Percentiles rank a stretch among this genome's conserved stretches.
Evolutionary conservation across 2,329 filamentous ascomycete genomes (phyloP).

Genomic region (Monosporascus sp.): DNA sequence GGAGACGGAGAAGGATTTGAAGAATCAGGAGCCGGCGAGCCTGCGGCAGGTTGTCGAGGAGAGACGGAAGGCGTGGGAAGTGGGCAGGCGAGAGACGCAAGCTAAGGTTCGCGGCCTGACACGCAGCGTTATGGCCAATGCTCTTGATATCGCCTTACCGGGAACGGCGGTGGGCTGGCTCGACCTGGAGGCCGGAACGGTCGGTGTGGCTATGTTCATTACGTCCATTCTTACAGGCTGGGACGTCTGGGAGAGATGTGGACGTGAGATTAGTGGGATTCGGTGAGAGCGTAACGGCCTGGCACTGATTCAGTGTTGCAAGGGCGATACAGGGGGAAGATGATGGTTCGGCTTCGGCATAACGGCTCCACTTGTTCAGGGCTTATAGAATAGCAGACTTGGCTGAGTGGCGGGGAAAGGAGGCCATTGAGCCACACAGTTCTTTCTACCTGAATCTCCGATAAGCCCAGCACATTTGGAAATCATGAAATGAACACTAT

Average conservation of each 20-base stretch:
- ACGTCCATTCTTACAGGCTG: constrained; percentile 56
- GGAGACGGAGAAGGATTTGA: constrained; percentile 9
- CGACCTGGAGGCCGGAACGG: constrained; percentile 39
- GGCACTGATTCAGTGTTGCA: no score
- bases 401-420: no score
- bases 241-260: constrained; percentile 56
- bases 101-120: constrained; percentile 30
- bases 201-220: constrained; percentile 54
- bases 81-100: constrained; percentile 23
- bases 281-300: not conserved
- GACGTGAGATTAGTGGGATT: constrained; percentile 16
- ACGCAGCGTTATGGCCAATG: constrained; percentile 49
- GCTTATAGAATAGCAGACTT: no score
- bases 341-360: no score
- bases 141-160: constrained; percentile 58
- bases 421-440: no score
- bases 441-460: no score
- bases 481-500: no score
- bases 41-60: constrained; percentile 27
- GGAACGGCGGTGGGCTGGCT: constrained; percentile 57
- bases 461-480: no score
- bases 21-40: constrained; percentile 28
- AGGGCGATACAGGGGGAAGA: no score
- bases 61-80: constrained; percentile 27
- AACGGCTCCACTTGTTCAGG: no score